phyloP scores from a whole-genome alignment of 2,329 filamentous ascomycete genomes.

The Pseudopyricularia cyperi region DNA sequence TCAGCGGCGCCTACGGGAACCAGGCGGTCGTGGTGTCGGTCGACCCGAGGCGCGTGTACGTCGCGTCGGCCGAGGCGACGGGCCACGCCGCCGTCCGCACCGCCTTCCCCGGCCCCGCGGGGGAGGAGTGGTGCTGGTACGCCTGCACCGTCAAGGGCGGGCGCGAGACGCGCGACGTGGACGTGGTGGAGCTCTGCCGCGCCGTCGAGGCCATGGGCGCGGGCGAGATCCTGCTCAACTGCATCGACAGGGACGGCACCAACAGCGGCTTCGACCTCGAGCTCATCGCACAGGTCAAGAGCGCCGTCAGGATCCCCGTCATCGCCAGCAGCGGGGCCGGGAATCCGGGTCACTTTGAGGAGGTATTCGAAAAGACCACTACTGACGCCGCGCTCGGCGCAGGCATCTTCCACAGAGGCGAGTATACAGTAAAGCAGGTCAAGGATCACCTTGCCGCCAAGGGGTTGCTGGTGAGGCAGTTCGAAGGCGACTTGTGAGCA shows the following conservation, averaged over 20 bases:
- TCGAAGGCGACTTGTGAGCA: conserved; percentile 45
- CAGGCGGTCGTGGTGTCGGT: conserved; percentile 95
- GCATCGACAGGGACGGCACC: conserved; percentile 92
- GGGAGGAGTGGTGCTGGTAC: conserved; percentile 85
- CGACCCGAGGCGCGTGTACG: conserved; percentile 85
- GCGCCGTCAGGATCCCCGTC: conserved; percentile 77
- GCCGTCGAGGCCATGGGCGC: conserved; percentile 94
- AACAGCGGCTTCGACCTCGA: conserved; percentile 93
- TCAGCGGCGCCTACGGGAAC: conserved; percentile 84
- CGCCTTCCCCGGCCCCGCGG: conserved; percentile 53
- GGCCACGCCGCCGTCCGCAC: conserved; percentile 67
- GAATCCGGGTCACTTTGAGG: conserved; percentile 72
- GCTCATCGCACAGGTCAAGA: conserved; percentile 78
- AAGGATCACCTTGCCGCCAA: conserved; percentile 66
- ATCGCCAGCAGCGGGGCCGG: conserved; percentile 92
- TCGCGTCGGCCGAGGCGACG: conserved; percentile 55
- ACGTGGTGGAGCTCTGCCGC: conserved; percentile 74
- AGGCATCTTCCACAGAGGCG: conserved; percentile 92
- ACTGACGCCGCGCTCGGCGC: conserved; percentile 91
- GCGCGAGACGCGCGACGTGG: conserved; percentile 83
- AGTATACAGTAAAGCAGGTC: conserved; percentile 90
- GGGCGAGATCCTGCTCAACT: conserved; percentile 91
- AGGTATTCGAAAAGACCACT: conserved; percentile 75
- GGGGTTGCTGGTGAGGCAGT: conserved; percentile 67
- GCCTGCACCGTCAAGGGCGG: conserved; percentile 95